Evolutionary conservation across 768 basidiomycete genomes (phyloP), one percentile per base, ranked within the genome.

Genomic region (Boletus barrowsii): DNA sequence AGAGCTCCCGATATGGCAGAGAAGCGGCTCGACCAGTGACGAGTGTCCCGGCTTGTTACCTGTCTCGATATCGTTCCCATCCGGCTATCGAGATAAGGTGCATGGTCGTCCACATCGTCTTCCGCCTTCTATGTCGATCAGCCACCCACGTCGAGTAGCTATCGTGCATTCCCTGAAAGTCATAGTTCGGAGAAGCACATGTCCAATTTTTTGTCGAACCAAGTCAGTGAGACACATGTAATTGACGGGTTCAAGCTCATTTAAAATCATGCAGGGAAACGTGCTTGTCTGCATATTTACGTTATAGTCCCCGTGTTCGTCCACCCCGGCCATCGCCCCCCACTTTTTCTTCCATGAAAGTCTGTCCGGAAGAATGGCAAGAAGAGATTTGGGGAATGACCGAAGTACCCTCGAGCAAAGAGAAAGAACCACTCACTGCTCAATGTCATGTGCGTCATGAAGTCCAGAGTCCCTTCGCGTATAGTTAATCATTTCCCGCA

Each of bases 321-420:
- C 71, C 71, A 24, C 68, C 69, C 33, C 55, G 69, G 29, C 71
- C 67, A 4, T 47, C 62, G 0, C 69, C 71, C 3, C 47, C 49
- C 5, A 56, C 58, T 40, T 66, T 68, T 29, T 59, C 64, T 41
- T 59, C 52, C 44, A 18, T 72, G 39, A 70, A 70, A 53, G 36
- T 55, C 11, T 58, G 42, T 33, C 69, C 71, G 15, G 71, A 70
- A 18, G 71, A 72, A 49, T 70, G 69, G 69, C 65, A 62, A 43
- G 67, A 70, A 48, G 65, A 72, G 14, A 63, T 65, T 44, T 70
- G 69, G 69, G 58, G 62, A 10, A 65, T 71, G 55, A 55, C 57
- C 18, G 55, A 61, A 46, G 18, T 14, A 5, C 17, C 59, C 26
- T 45, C 57, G 3, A 44, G 18, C 13, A 51, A 55, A 24, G 53